These are phyloP conservation scores for Aegilops bicornis DNA, from an alignment of 176 grass and related monocot species.

Conservation along the genomic window DNA sequence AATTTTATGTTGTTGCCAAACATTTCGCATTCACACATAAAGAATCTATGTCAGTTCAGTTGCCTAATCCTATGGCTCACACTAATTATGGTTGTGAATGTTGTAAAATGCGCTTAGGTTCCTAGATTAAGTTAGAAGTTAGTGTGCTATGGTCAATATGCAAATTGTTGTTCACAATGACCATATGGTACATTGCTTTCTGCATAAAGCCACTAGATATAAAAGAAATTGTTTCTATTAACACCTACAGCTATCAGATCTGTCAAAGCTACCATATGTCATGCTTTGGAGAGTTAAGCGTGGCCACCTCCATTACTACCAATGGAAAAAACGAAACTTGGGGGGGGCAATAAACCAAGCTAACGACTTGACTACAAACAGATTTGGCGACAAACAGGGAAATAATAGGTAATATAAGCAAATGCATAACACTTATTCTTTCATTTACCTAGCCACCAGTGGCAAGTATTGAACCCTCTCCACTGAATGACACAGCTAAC, in stretches of 20 bases:
- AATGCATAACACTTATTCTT: not conserved
- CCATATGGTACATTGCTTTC: not conserved
- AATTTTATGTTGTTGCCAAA: not conserved
- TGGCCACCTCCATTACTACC: not conserved
- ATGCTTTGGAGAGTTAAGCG: not conserved
- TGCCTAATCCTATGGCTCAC: not conserved
- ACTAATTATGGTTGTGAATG: not conserved
- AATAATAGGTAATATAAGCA: no score
- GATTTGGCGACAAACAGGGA: no score
- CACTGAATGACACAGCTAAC: conserved; percentile 71
- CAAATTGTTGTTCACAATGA: not conserved
- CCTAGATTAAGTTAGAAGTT: not conserved
- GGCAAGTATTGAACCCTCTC: conserved; percentile 79
- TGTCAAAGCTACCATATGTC: not conserved
- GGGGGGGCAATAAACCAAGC: not conserved
- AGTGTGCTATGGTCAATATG: not conserved
- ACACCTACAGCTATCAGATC: not conserved
- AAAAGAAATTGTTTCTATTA: not conserved
- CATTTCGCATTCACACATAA: not conserved
- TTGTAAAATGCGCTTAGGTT: not conserved
- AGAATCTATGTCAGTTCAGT: not conserved
- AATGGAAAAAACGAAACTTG: not conserved
- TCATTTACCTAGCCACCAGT: conserved; percentile 73
- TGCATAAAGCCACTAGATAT: not conserved
- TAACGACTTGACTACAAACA: not conserved